Evolutionary conservation across 2,329 filamentous ascomycete species (phyloP).

Genomic region (Alternaria sp.): DNA sequence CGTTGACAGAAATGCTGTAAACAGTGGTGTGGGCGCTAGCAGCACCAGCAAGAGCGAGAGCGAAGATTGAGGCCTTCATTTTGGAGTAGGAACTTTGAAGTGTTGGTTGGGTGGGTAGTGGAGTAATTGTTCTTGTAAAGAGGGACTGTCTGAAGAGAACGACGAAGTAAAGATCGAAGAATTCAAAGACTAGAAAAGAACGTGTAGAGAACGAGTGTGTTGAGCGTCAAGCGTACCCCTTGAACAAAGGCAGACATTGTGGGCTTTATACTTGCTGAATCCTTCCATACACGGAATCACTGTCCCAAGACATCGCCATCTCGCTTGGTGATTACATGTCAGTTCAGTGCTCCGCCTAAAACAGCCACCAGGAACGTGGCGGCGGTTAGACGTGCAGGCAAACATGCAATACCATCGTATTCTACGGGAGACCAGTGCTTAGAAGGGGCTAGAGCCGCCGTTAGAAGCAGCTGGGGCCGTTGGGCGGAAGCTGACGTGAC

Average conservation of each 20-base stretch:
- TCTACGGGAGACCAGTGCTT: conserved; percentile 13
- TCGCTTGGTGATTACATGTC: conserved; percentile 25
- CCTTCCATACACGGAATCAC: neutral
- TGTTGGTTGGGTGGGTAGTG: conserved; percentile 3
- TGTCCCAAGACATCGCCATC: conserved; percentile 14
- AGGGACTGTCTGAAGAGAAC: conserved; percentile 20
- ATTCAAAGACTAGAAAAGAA: conserved; percentile 27
- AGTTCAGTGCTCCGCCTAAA: conserved; percentile 17
- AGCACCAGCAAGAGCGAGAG: conserved; percentile 38
- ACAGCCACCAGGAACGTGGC: conserved; percentile 15
- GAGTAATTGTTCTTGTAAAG: conserved; percentile 15
- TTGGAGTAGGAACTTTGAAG: conserved; percentile 8
- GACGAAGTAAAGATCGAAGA: conserved; percentile 23
- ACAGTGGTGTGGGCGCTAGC: conserved; percentile 45
- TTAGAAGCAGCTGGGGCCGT: conserved; percentile 23
- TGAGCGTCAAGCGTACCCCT: conserved; percentile 41
- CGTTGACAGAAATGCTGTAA: conserved; percentile 52
- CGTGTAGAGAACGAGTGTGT: conserved; percentile 29
- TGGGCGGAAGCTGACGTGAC: conserved; percentile 14
- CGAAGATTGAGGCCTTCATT: conserved; percentile 44
- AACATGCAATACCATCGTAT: conserved; percentile 15
- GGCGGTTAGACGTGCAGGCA: conserved; percentile 15
- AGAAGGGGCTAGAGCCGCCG: conserved; percentile 18
- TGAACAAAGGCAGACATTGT: conserved; percentile 6
- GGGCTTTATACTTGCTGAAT: conserved; percentile 28